Evolutionary conservation across 148 eudicot species (phyloP), one percentile per base, ranked within the genome.

Genomic region (Nepenthes mirabilis): DNA sequence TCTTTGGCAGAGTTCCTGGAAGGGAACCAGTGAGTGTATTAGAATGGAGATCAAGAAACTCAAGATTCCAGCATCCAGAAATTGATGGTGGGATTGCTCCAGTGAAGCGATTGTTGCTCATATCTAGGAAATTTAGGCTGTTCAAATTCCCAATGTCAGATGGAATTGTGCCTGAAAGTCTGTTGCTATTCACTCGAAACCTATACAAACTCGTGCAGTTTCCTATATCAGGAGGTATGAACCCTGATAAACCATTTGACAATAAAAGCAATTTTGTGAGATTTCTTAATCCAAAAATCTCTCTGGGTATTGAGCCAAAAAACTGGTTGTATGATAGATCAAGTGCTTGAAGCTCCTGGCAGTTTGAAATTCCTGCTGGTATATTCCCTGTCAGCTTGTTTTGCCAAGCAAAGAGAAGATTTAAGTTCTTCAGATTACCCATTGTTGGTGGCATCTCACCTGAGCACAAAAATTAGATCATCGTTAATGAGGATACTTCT

Each of bases 301-400:
- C 74, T 36, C 53, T 79, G 5, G 99, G 99, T 36, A 94, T 82
- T 2, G 82, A 13, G 48, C 99, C 97, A 49, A 65, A 77, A 2
- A 93, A 84, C 40, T 59, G 52, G 56, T 94, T 94, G 59, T 86
- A 84, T n/a, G 97, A 94, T 48, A 94, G 86, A 71, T 94, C 99
- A 67, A 94, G 73, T 36, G 95, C 87, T 51, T 94, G 79, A 48
- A 94, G 86, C 67, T 83, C 77, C 60, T 72, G 61, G 65, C 91
- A 94, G 32, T 79, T 58, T 1, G 97, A 72, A 33, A 94, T 72
- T 45, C 87, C 76, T 14, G 34, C 69, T 5, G 99, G 99, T 65
- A 94, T 86, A 14, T 55, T 72, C 0, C 99, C 99, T 3, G 99
- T 79, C 33, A 94, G 84, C 33, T 79, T 84, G 69, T 93, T 94